Percentiles rank a stretch among this genome's conserved stretches.
phyloP scores from a whole-genome alignment of 306 rosid species.

The Lathyrus tuberosus region DNA sequence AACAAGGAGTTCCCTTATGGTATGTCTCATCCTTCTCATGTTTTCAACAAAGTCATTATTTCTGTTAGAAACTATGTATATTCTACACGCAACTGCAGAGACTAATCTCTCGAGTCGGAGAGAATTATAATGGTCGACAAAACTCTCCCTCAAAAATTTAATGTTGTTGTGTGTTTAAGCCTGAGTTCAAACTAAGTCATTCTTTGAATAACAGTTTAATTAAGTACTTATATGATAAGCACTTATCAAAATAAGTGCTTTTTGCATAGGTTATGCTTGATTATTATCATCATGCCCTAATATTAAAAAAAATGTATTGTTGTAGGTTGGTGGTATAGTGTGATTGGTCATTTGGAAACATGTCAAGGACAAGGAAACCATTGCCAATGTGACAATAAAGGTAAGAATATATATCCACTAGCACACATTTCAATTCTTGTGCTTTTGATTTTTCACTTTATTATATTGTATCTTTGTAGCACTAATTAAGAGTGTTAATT shows the following conservation, averaged over 20 bases:
- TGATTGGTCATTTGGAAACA: constrained; percentile 70
- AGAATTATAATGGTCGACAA: no score
- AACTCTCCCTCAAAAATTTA: no score
- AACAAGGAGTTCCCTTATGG: constrained; percentile 85
- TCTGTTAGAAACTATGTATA: no score
- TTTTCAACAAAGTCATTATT: no score
- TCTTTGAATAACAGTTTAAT: no score
- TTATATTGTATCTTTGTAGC: neutral
- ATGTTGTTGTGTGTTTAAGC: fast-evolving
- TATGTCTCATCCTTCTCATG: constrained; percentile 36
- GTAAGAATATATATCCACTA: constrained; percentile 50
- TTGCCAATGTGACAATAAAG: constrained; percentile 67
- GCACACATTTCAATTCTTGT: constrained; percentile 21
- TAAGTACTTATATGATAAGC: no score
- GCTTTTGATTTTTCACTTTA: constrained; percentile 4
- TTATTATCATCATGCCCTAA: constrained; percentile 12
- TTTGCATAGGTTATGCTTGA: neutral
- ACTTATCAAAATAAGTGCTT: no score
- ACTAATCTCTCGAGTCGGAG: no score
- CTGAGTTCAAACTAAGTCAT: no score
- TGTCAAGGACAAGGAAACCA: constrained; percentile 58
- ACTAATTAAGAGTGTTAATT: constrained; percentile 26
- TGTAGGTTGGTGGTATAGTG: constrained; percentile 97
- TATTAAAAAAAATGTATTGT: neutral
- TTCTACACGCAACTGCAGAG: no score